A percentile compares a stretch with the other conserved stretches of the same genome.
Evolutionary conservation across 2,329 filamentous ascomycete species (phyloP).

Genomic region (Diaporthe longicolla): DNA sequence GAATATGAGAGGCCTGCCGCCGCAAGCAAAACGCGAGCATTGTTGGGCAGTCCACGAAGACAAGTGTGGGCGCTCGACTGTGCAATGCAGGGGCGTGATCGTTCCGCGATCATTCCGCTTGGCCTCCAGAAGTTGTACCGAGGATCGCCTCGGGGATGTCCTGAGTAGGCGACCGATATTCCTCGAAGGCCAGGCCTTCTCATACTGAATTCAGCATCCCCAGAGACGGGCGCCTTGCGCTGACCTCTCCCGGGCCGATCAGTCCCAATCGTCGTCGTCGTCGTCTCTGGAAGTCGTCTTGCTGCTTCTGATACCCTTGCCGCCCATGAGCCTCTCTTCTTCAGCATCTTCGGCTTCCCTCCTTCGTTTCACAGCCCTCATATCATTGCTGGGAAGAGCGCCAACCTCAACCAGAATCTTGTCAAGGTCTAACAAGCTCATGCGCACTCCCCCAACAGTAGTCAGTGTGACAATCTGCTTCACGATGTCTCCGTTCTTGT

Average conservation of each 20-base stretch:
- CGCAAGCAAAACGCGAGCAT: background rate
- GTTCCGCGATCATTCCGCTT: background rate
- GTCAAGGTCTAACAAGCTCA: constrained; percentile 82
- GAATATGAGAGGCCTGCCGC: background rate
- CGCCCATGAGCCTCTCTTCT: constrained; percentile 65
- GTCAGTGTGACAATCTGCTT: constrained; percentile 92
- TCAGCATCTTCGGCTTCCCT: constrained; percentile 72
- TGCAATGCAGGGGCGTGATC: background rate
- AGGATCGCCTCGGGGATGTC: background rate
- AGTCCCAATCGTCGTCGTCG: constrained; percentile 72
- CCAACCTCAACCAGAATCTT: constrained; percentile 85
- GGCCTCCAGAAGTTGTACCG: background rate
- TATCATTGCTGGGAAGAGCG: constrained; percentile 83
- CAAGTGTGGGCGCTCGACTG: background rate
- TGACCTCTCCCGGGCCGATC: constrained; percentile 45
- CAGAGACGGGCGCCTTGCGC: too few relatives aligned
- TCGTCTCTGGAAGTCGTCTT: constrained; percentile 57
- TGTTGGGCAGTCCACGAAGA: background rate
- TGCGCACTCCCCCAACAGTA: constrained; percentile 80
- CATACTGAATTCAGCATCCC: background rate
- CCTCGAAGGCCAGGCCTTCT: background rate
- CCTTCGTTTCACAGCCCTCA: constrained; percentile 77
- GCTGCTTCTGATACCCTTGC: constrained; percentile 64
- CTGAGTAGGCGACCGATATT: background rate
- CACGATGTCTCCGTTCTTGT: constrained; percentile 92